phyloP scores from a whole-genome alignment of 2,329 filamentous ascomycete species.

The Monosporascus sp. region DNA sequence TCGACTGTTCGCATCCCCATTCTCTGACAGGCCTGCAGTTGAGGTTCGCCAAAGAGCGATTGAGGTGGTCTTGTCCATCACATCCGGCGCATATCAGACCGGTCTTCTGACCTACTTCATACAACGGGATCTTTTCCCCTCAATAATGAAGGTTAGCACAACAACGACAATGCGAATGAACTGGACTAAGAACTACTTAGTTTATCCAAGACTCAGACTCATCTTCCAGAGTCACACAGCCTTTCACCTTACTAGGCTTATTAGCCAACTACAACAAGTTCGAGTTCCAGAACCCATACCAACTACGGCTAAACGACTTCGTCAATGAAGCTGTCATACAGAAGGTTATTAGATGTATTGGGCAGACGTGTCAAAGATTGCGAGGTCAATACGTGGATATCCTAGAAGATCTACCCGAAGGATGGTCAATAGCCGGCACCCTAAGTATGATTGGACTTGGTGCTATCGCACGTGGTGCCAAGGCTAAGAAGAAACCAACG shows the following conservation, averaged over 20 bases:
- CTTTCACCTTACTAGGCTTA: slow-evolving; percentile 78
- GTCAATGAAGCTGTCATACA: slow-evolving; percentile 86
- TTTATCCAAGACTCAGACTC: slow-evolving; percentile 76
- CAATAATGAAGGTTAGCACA: slow-evolving; percentile 76
- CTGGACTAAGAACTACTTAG: slow-evolving; percentile 36
- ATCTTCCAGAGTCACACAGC: slow-evolving; percentile 58
- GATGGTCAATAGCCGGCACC: slow-evolving; percentile 78
- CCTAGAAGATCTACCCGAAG: slow-evolving; percentile 84
- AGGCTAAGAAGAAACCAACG: slow-evolving; percentile 50
- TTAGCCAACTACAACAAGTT: slow-evolving; percentile 99
- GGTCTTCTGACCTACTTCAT: slow-evolving; percentile 92
- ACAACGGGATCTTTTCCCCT: slow-evolving; percentile 87
- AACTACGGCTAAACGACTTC: slow-evolving; percentile 86
- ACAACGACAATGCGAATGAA: not conserved
- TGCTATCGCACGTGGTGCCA: slow-evolving; percentile 63
- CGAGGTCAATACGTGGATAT: slow-evolving; percentile 76
- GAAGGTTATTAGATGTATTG: slow-evolving; percentile 73
- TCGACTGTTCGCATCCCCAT: not conserved
- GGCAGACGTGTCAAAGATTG: slow-evolving; percentile 61
- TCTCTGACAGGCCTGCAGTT: slow-evolving; percentile 41
- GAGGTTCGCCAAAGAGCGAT: slow-evolving; percentile 75
- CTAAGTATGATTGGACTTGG: slow-evolving; percentile 82
- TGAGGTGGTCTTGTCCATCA: slow-evolving; percentile 73
- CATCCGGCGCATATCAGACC: slow-evolving; percentile 92
- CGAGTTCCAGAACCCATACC: slow-evolving; percentile 95